Base-by-base conservation (phyloP, 768 basidiomycete genomes). In the Rhizopogon vesiculosus region DNA sequence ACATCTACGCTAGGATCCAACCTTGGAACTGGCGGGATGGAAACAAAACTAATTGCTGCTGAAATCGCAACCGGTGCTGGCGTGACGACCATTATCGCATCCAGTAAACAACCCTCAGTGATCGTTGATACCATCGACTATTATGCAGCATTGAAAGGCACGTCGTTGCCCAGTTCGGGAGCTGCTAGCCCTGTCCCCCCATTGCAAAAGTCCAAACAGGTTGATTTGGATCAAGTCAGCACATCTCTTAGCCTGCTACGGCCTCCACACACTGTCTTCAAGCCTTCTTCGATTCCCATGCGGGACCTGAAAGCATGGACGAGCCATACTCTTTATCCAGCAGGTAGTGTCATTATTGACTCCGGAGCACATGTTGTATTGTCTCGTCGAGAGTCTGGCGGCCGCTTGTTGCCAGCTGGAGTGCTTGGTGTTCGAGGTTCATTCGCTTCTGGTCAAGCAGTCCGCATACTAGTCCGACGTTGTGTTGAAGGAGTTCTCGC, bases 21-120 rank as follows among this genome's bases (percentile, higher is more conserved):
- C 61, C 80, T 99, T 10, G 97, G 97, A 0, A 98, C 97, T 1
- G 97, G 97, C 0, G 97, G 97, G 3, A 98, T 98, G 97, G 94
- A 97, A 71, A 99, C 97, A 3, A 99, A 98, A 66, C 83, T 98
- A 62, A 97, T 98, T 60, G 97, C 97, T 1, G 96, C 97, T 0
- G 97, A 99, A 65, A 93, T 99, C 31, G 94, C 96, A 5, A 96
- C 91, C 0, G 94, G 87, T 0, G 96, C 95, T 0, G 97, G 97
- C 7, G 93, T 96, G 33, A 86, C 91, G 5, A 97, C 96, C 0
- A 78, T 98, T 43, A 91, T 99, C 64, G 85, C 87, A 45, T 89
- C 91, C 19, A 94, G 92, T 71, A 89, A 86, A 62, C 75, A 80
- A 25, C 91, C 93, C 0, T 76, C 81, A 45, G 82, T 80, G 63